Conservation (phyloP, 257 asterid genomes). For the Rubia yunnanensis region DNA sequence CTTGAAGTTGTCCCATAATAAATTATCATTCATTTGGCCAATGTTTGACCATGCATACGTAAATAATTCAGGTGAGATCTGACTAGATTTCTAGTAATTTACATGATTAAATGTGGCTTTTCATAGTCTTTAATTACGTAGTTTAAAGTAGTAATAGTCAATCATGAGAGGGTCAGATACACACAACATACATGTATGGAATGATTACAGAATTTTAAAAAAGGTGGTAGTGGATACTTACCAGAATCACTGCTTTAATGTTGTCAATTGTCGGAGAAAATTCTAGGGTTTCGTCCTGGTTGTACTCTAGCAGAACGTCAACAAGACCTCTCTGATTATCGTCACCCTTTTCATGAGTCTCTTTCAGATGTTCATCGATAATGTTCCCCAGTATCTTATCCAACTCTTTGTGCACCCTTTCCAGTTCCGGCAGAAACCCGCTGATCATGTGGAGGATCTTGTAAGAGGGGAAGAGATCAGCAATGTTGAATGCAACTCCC, state of each 20-base stretch:
- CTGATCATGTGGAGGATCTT: conserved; percentile 14
- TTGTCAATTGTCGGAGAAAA: conserved; percentile 4
- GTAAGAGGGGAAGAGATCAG: conserved; percentile 12
- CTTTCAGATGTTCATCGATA: conserved; percentile 14
- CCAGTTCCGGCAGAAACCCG: conserved; percentile 16
- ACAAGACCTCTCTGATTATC: conserved; percentile 8
- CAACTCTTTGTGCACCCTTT: conserved; percentile 5
- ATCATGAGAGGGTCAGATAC: not conserved
- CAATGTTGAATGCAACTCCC: conserved; percentile 11
- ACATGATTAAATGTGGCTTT: no score
- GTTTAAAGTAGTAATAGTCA: not conserved
- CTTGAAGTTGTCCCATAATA: no score
- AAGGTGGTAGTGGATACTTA: not conserved
- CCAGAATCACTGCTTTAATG: conserved; percentile 20
- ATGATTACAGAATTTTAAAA: not conserved
- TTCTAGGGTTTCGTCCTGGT: conserved; percentile 5
- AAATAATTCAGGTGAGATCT: not conserved
- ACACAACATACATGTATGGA: not conserved
- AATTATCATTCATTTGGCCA: not conserved
- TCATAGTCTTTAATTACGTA: not conserved
- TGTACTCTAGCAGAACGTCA: conserved; percentile 17
- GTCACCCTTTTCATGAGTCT: not conserved
- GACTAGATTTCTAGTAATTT: not conserved
- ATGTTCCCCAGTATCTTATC: conserved; percentile 27
- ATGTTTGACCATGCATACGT: not conserved